These are phyloP conservation scores for Phlebiopsis gigantea DNA, from an alignment of 768 basidiomycete species.

Conservation along the genomic window DNA sequence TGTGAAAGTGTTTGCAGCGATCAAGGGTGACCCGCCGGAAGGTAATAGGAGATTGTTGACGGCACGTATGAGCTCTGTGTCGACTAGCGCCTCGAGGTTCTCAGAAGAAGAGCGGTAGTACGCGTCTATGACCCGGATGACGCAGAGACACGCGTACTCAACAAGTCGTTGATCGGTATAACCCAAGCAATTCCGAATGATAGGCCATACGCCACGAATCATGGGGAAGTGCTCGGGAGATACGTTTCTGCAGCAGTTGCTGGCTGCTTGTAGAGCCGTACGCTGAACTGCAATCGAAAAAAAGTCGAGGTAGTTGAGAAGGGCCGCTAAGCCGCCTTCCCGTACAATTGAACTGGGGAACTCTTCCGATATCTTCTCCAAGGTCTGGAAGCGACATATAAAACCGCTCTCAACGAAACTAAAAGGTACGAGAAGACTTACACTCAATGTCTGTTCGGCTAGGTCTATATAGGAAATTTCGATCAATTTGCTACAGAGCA, in stretches of 20 bases:
- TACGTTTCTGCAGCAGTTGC: conserved; percentile 94
- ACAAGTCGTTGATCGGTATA: conserved; percentile 97
- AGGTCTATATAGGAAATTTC: conserved; percentile 98
- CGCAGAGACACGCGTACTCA: conserved; percentile 91
- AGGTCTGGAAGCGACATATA: conserved; percentile 52
- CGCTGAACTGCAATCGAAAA: conserved; percentile 97
- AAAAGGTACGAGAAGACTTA: conserved; percentile 41
- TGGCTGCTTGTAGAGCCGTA: conserved; percentile 92
- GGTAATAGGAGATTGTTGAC: conserved; percentile 83
- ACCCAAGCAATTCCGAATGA: conserved; percentile 84
- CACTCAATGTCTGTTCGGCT: conserved; percentile 95
- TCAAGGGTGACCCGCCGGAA: conserved; percentile 79
- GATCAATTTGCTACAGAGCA: conserved; percentile 93
- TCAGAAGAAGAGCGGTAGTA: conserved; percentile 83
- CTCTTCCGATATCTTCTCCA: conserved; percentile 98
- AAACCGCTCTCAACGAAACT: conserved; percentile 12
- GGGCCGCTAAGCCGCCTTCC: conserved; percentile 87
- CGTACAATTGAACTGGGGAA: conserved; percentile 94
- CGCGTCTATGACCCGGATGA: conserved; percentile 91
- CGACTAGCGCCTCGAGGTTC: conserved; percentile 59
- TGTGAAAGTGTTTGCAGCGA: conserved; percentile 86
- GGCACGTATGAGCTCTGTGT: too few relatives aligned
- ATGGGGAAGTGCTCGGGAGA: conserved; percentile 84
- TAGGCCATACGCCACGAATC: conserved; percentile 88
- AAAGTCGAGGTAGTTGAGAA: conserved; percentile 92